Percentiles rank a stretch among this genome's conserved stretches.
phyloP scores from a whole-genome alignment of 345 rosid species.

The Rhizophora mangle region DNA sequence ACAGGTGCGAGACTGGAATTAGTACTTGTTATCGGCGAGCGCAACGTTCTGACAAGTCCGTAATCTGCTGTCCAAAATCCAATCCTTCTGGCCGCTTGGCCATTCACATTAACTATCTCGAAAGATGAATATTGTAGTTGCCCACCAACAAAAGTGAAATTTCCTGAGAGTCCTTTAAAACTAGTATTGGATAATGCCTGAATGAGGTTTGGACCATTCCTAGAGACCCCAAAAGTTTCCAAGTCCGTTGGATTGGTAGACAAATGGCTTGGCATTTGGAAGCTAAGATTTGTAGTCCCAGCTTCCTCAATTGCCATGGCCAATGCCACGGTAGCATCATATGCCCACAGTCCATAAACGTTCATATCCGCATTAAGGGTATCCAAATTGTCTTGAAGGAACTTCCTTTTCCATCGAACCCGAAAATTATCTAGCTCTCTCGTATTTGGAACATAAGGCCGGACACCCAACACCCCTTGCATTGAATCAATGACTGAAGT shows the following conservation, averaged over 20 bases:
- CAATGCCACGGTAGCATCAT: conserved; percentile 41
- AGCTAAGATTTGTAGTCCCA: conserved; percentile 1
- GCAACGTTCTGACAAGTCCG: conserved; percentile 8
- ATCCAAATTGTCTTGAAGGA: conserved; percentile 17
- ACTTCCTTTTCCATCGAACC: conserved; percentile 29
- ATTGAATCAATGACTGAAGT: conserved; percentile 20
- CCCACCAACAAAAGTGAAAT: conserved; percentile 31
- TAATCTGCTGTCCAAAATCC: conserved; percentile 37
- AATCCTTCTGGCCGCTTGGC: conserved; percentile 11
- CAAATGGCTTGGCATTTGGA: conserved; percentile 7
- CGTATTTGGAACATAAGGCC: conserved; percentile 23
- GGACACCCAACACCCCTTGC: conserved; percentile 43
- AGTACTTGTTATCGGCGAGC: neutral
- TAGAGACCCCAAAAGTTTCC: conserved; percentile 15
- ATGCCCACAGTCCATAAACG: conserved; percentile 35
- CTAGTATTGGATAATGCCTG: conserved; percentile 9
- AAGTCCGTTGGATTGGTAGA: conserved; percentile 12
- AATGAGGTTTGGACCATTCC: conserved; percentile 26
- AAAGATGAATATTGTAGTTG: conserved; percentile 27
- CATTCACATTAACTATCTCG: conserved; percentile 39
- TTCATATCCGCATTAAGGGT: conserved; percentile 8
- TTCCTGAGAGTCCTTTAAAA: conserved; percentile 39
- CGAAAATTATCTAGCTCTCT: conserved; percentile 17
- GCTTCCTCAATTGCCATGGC: conserved; percentile 39
- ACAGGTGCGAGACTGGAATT: conserved; percentile 8